Evolutionary conservation across 2,329 filamentous ascomycete species (phyloP).

Genomic region (Geosmithia morbida): DNA sequence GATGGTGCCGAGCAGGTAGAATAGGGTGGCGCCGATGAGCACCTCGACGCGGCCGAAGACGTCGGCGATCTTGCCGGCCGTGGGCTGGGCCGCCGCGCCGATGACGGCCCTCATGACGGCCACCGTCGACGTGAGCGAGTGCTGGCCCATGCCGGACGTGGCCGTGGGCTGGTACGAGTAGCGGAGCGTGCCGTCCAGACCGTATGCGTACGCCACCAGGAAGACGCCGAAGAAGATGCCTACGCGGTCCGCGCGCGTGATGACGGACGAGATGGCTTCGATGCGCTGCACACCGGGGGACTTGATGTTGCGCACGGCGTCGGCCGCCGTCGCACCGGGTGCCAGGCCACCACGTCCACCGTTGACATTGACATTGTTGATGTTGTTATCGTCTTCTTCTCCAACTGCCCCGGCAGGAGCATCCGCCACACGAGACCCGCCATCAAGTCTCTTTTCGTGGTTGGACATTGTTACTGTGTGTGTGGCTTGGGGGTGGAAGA

Average conservation of each 20-base stretch:
- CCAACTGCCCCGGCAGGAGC: too few relatives aligned
- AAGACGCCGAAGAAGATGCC: slow-evolving; percentile 48
- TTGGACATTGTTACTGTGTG: too few relatives aligned
- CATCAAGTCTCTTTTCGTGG: too few relatives aligned
- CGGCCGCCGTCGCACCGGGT: background rate
- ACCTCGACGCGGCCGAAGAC: slow-evolving; percentile 48
- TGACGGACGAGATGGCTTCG: slow-evolving; percentile 37
- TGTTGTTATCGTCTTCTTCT: too few relatives aligned
- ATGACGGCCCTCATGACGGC: slow-evolving; percentile 43
- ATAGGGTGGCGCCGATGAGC: slow-evolving; percentile 41
- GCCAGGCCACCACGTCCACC: background rate
- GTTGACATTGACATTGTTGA: too few relatives aligned
- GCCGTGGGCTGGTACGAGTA: slow-evolving; percentile 35
- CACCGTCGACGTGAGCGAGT: slow-evolving; percentile 43
- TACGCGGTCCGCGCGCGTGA: slow-evolving; percentile 35
- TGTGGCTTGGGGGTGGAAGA: too few relatives aligned
- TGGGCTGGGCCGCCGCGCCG: slow-evolving; percentile 41
- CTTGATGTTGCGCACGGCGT: slow-evolving; percentile 4
- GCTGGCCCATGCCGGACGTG: slow-evolving; percentile 30
- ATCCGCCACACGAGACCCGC: too few relatives aligned
- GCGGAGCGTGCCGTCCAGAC: slow-evolving; percentile 38
- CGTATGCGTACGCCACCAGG: slow-evolving; percentile 48
- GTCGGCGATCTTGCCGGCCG: slow-evolving; percentile 44
- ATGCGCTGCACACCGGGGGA: slow-evolving; percentile 42
- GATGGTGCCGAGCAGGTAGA: slow-evolving; percentile 43